These are phyloP conservation scores for Sugiyamaella novakii DNA, from an alignment of 1,139 yeast genomes.

Conservation along the genomic window DNA sequence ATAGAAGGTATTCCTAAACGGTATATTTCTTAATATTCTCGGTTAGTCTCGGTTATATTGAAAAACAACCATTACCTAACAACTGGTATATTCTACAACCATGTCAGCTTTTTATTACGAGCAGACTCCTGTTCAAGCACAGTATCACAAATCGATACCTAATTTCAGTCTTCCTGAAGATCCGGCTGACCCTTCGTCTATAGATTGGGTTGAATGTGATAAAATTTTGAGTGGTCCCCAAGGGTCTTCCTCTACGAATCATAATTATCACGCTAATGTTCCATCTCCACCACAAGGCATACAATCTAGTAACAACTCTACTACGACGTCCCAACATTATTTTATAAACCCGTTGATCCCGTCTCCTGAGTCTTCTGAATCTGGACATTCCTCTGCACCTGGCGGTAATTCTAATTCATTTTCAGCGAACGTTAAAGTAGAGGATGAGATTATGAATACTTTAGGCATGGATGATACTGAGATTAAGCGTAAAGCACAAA, in stretches of 20 bases:
- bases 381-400: constrained; percentile 16
- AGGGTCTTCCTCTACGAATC: no score
- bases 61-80: no score
- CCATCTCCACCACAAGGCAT: constrained; percentile 12
- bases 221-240: constrained; percentile 10
- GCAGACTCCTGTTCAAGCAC: constrained; percentile 4
- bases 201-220: constrained; percentile 21
- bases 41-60: no score
- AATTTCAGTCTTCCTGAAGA: constrained; percentile 1
- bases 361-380: constrained; percentile 22
- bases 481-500: constrained; percentile 72
- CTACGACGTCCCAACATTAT: constrained; percentile 7
- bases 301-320: not conserved
- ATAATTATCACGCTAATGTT: no score
- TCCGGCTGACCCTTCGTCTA: constrained; percentile 5
- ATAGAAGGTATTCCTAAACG: no score
- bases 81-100: no score
- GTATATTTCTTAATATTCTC: no score
- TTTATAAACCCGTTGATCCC: constrained; percentile 12
- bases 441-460: constrained; percentile 13
- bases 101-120: constrained; percentile 15
- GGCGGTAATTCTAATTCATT: not conserved
- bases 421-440: constrained; percentile 7
- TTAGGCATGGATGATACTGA: constrained; percentile 47
- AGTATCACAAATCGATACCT: not conserved